phyloP scores from a whole-genome alignment of 164 flowering plant species.

The Brasenia schreberi region DNA sequence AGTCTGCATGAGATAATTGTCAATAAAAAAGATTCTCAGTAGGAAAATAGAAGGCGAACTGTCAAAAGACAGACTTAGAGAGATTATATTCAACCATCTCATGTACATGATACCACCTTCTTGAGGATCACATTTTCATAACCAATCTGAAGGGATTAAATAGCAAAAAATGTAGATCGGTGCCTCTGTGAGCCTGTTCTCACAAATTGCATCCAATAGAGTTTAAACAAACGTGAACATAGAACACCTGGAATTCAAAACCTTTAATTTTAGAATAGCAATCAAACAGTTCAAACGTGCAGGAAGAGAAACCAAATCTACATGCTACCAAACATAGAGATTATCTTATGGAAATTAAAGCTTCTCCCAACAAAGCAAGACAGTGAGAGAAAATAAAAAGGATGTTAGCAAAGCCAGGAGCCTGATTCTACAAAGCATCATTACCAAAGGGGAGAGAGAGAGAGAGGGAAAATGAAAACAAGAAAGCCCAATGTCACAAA shows the following conservation, averaged over 20 bases:
- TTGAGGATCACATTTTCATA: conserved; percentile 26
- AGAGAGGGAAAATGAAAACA: neutral
- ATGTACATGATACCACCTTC: conserved; percentile 8
- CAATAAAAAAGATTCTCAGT: neutral
- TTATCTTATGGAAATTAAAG: too few species aligned
- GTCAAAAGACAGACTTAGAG: neutral
- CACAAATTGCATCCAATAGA: neutral
- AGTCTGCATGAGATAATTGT: neutral
- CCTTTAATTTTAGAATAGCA: neutral
- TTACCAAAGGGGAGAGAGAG: neutral
- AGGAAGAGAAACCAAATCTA: neutral
- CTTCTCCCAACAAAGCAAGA: neutral
- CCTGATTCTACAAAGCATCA: neutral
- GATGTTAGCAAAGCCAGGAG: neutral
- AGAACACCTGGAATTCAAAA: too few species aligned
- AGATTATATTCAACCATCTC: neutral
- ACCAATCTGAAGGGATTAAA: conserved; percentile 48
- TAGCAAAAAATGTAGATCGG: too few species aligned
- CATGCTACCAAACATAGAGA: neutral
- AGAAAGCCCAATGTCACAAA: neutral
- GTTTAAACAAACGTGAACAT: neutral
- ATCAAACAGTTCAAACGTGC: neutral
- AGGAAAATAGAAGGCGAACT: neutral
- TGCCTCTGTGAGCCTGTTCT: neutral
- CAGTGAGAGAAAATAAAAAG: neutral